Conservation (phyloP, 1,284 basidiomycete genomes). For the Athelia psychrophila region DNA sequence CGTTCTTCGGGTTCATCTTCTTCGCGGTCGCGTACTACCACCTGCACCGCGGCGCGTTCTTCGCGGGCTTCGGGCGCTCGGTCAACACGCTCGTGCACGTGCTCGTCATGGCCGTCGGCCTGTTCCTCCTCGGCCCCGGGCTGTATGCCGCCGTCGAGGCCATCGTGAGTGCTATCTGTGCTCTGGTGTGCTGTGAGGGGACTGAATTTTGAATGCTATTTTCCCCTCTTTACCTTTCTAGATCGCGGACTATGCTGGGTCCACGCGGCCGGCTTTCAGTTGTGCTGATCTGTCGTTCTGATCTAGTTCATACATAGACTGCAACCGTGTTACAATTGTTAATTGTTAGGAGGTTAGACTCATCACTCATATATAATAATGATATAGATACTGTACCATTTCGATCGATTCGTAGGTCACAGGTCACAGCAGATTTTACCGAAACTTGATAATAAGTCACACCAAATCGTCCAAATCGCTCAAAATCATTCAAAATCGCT, state of each 20-base stretch:
- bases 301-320: too few relatives aligned
- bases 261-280: not conserved
- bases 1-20: slow-evolving; percentile 4
- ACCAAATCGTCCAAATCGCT: too few relatives aligned
- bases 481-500: too few relatives aligned
- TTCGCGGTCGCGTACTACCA: slow-evolving; percentile 2
- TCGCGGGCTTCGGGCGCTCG: not conserved
- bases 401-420: too few relatives aligned
- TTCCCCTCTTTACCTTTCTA: not conserved
- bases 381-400: too few relatives aligned
- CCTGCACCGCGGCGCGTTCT: not conserved
- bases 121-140: slow-evolving; percentile 4
- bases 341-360: too few relatives aligned
- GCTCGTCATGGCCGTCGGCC: not conserved
- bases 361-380: too few relatives aligned
- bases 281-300: not conserved
- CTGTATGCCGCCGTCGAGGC: slow-evolving; percentile 1
- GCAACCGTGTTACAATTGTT: too few relatives aligned
- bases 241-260: not conserved
- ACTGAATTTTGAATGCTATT: not conserved
- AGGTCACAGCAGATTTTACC: too few relatives aligned
- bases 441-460: too few relatives aligned
- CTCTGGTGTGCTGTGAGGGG: not conserved
- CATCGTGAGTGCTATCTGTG: not conserved
- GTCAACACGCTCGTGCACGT: not conserved